Evolutionary conservation across 768 basidiomycete species (phyloP), one percentile per base, ranked within the genome.

Genomic region (Terana coerulea): DNA sequence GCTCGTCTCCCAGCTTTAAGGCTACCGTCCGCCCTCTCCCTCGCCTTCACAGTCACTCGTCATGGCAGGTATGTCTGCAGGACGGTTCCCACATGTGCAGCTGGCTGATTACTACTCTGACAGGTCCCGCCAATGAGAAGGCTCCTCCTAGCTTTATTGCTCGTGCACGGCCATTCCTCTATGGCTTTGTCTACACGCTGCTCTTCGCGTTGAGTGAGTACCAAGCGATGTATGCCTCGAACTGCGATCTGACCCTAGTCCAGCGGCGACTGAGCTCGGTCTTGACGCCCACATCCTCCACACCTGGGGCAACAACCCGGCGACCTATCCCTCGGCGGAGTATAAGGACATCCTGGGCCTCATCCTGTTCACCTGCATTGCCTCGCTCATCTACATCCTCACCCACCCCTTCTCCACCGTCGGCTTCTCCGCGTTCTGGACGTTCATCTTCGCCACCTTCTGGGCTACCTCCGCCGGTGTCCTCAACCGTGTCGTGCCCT

Each of bases 401-500:
- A n/a, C 49, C 25, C 49, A 50, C 30, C 49, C 49, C 12, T 50
- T 37, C 39, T 41, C 49, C 8, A 25, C 19, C 24, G 28, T 34
- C 35, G 17, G 47, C 21, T 43, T 52, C 19, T 25, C 44, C n/a
- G 5, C 24, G 10, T 42, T 45, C 43, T 52, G 51, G 34, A 10
- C 51, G 9, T 52, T 52, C 21, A 34, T 52, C 51, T 42, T 52
- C 24, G 44, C 51, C 24, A 35, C 39, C 24, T 52, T 52, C 51
- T 52, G 51, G 51, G 51, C 44, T n/a, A 47, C 51, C 8, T 30
- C 24, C 19, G 51, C 51, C 28, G 51, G 51, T 47, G 51, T 52
- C 5, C 34, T 52, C n/a, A 46, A 46, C 51, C 51, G 44, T 12
- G 51, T 52, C 19, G 44, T 44, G 6, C 51, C 51, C 26, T 52